Base-by-base conservation (phyloP, 116 monocot species). In the Posidonia oceanica region DNA sequence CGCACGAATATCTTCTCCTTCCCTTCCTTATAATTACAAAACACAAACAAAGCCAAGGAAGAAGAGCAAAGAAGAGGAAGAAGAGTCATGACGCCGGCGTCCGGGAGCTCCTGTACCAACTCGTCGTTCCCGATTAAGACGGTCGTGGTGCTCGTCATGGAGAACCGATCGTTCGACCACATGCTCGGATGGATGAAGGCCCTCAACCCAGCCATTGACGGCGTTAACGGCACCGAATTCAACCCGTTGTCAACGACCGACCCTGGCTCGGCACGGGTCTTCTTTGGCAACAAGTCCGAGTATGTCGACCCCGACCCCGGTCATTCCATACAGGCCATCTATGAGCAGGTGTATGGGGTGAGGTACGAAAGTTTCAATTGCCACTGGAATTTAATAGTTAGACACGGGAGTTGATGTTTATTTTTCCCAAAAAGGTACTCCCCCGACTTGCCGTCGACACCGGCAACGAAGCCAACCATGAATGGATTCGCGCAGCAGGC, bases 251-350 rank as follows among this genome's bases (percentile, higher is more conserved):
- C 70, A 1, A 83, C 93, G 57, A 22, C 81, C 69, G 91, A 94
- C 76, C 63, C 82, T 15, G 59, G 41, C 67, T 88, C 94, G 38
- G 16, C 55, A 14, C 18, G 61, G 11, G 70, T 95, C 69, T 60
- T 52, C 48, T 95, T 95, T 86, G 56, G 57, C 22, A 52, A 77
- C 72, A 39, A 12, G 10, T 78, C 95, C 57, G 85, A 81, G 65
- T 91, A 88, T 80, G 95, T 95, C 69, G 95, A 86, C 76, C 91
- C 91, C 3, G 95, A 95, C 71, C 95, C 91, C 3, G 95, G 91
- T 51, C 95, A 95, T 79, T 88, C 95, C 69, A 84, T 95, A 70
- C 84, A 91, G 64, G 91, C 86, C 61, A 95, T 95, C 80, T 91
- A 95, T 63, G 91, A 95, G 77, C 91, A 95, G 66, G 53, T 88